phyloP scores from a whole-genome alignment of 805 yeast species.

The Nakazawaea populi region DNA sequence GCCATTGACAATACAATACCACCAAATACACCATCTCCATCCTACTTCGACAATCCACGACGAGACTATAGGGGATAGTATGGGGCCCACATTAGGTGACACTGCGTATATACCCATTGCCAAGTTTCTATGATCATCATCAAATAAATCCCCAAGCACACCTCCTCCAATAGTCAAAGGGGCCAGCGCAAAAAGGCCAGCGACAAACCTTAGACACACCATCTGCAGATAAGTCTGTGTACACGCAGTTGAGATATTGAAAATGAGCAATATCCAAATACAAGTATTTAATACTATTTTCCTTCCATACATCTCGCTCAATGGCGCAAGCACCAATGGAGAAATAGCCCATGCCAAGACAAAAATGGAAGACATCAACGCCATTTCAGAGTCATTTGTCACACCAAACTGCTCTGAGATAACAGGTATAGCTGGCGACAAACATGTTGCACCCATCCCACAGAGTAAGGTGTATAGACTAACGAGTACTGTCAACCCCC shows the following conservation, averaged over 20 bases:
- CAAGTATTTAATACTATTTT: conserved; percentile 46
- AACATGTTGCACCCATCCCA: conserved; percentile 56
- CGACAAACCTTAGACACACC: conserved; percentile 51
- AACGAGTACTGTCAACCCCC: conserved; percentile 39
- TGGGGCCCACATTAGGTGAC: neutral
- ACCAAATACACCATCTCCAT: conserved; percentile 66
- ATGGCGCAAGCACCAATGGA: conserved; percentile 59
- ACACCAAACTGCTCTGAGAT: conserved; percentile 41
- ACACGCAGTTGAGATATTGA: conserved; percentile 57
- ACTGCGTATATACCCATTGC: conserved; percentile 46
- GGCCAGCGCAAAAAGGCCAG: conserved; percentile 61
- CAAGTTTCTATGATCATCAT: conserved; percentile 41
- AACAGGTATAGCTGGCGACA: conserved; percentile 51
- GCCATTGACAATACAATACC: conserved; percentile 50
- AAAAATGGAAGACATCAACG: conserved; percentile 56
- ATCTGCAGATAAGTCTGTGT: conserved; percentile 48
- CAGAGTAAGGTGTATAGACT: conserved; percentile 50
- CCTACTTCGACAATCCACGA: conserved; percentile 10
- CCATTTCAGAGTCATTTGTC: conserved; percentile 32
- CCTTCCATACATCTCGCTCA: conserved; percentile 64
- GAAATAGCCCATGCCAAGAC: conserved; percentile 66
- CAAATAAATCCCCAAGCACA: conserved; percentile 54
- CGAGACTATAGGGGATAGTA: neutral
- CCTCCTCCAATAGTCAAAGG: conserved; percentile 70
- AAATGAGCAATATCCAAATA: conserved; percentile 39